Base-by-base conservation (phyloP, 805 yeast genomes). In the Suhomyces sp. region DNA sequence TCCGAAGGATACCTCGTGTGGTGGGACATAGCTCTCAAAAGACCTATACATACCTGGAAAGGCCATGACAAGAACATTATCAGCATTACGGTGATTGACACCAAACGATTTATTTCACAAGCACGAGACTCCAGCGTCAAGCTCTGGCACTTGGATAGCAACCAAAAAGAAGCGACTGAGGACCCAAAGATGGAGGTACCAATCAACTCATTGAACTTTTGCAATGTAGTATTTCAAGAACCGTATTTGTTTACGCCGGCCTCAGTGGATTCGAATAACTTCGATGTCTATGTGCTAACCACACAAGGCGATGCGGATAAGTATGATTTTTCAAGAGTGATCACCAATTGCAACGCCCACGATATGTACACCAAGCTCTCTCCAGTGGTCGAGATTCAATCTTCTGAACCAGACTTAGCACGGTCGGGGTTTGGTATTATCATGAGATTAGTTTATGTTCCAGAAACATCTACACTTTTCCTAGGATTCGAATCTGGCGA, bases 401-500 rank as follows among this genome's bases (percentile, higher is more conserved):
- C 33, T 4, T n/a, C 33, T 4, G 33, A 31, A 15, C 27, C 23
- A 11, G 25, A 30, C 9, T n/a, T 11, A 2, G 33, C 27, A 5
- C 22, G 76, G 70, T 53, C 56, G 14, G 63, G 63, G 11, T 68
- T 75, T 21, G 95, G 95, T 2, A 81, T 84, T 25, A 72, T 83
- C 10, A 83, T 87, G 88, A 72, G 68, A 29, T 46, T 82, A 3
- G 40, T 50, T 1, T 71, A 76, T 56, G 47, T 71, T 1, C 48
- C 47, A 8, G 45, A 50, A 2, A 20, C 37, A 6, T 42, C 53
- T 7, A 37, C 56, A 1, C 49, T 77, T 12, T 56, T 57, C 12
- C 63, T 81, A 5, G 95, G 95, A 1, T 86, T 74, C 50, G 95
- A 86, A 53, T 79, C 84, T 12, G 95, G 95, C 0, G 79, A 76